A percentile compares a stretch with the other conserved stretches of the same genome.
phyloP scores from a whole-genome alignment of 148 eudicot species.

The Cornus controversa region DNA sequence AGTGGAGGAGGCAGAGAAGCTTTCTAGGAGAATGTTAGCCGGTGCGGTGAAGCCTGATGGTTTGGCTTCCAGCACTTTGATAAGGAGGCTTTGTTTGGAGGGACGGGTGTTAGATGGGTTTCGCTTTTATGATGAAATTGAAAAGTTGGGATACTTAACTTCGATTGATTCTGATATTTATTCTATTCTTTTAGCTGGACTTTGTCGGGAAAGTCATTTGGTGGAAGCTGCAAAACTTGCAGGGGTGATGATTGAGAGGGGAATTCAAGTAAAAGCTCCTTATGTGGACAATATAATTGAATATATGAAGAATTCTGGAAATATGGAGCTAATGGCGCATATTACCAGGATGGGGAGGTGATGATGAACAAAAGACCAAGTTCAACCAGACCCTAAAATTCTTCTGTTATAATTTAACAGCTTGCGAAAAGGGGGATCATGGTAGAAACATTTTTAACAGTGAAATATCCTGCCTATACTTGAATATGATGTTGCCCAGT shows the following conservation, averaged over 20 bases:
- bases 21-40: slow-evolving; percentile 61
- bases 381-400: background rate
- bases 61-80: slow-evolving; percentile 51
- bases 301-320: slow-evolving; percentile 26
- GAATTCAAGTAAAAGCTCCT: slow-evolving; percentile 38
- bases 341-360: slow-evolving; percentile 16
- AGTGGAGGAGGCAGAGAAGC: slow-evolving; percentile 55
- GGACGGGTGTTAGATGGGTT: slow-evolving; percentile 66
- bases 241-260: slow-evolving; percentile 39
- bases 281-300: slow-evolving; percentile 25
- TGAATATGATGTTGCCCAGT: background rate
- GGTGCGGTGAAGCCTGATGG: slow-evolving; percentile 59
- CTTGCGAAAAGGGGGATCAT: background rate
- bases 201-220: slow-evolving; percentile 39
- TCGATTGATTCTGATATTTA: slow-evolving; percentile 63
- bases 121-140: slow-evolving; percentile 42
- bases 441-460: background rate
- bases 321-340: slow-evolving; percentile 35
- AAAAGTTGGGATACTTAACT: slow-evolving; percentile 37
- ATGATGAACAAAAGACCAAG: background rate
- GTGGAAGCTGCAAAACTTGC: slow-evolving; percentile 52
- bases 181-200: slow-evolving; percentile 57
- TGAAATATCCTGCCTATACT: background rate
- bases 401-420: slow-evolving; percentile 1
- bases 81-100: slow-evolving; percentile 43